Percentiles rank a stretch among this genome's conserved stretches.
phyloP scores from a whole-genome alignment of 352 stramenopile species.

The Phytophthora lateralis region DNA sequence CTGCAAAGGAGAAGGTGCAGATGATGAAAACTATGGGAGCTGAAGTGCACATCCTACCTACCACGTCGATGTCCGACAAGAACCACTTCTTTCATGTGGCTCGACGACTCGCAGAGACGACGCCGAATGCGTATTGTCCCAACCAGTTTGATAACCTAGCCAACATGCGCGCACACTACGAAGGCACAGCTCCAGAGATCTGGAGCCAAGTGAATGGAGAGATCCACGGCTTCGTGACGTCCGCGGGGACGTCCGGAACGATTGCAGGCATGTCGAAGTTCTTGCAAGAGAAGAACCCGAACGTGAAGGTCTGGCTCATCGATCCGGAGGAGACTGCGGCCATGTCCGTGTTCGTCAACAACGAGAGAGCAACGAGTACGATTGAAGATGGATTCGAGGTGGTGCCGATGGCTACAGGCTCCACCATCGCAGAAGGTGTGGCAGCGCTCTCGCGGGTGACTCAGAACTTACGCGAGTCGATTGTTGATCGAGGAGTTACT shows the following conservation, averaged over 20 bases:
- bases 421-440: conserved; percentile 95
- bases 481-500: conserved; percentile 92
- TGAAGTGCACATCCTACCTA: conserved; percentile 64
- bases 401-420: conserved; percentile 78
- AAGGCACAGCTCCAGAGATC: conserved; percentile 88
- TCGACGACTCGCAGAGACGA: conserved; percentile 47
- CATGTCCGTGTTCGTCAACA: conserved; percentile 87
- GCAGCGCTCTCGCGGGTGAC: conserved; percentile 91
- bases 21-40: conserved; percentile 83
- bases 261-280: conserved; percentile 93
- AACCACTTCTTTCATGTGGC: conserved; percentile 83
- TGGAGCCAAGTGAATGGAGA: conserved; percentile 87
- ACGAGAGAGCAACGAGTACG: conserved; percentile 51
- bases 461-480: conserved; percentile 89
- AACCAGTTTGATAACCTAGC: conserved; percentile 86
- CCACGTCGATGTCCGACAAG: conserved; percentile 66
- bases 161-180: conserved; percentile 77
- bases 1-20: conserved; percentile 75
- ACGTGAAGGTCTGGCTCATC: conserved; percentile 69
- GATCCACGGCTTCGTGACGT: conserved; percentile 93
- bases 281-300: conserved; percentile 87
- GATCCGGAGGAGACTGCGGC: conserved; percentile 86
- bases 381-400: conserved; percentile 92
- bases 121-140: conserved; percentile 47
- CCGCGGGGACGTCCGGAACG: conserved; percentile 91